phyloP scores from a whole-genome alignment of 2,329 filamentous ascomycete genomes.

The Penicillium sp. region DNA sequence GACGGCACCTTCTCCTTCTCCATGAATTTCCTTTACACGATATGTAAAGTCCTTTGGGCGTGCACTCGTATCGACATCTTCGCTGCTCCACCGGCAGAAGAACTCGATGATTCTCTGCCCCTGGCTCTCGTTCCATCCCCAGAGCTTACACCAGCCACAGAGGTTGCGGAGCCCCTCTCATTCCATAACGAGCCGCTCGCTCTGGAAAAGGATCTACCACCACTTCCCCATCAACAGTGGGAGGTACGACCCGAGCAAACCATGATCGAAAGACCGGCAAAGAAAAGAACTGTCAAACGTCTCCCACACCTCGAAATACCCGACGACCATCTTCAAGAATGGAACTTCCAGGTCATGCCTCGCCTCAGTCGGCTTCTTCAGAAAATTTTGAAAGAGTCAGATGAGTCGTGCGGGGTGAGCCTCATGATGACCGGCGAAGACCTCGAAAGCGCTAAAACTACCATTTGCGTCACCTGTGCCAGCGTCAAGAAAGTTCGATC shows the following conservation, averaged over 20 bases:
- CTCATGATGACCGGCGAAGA: conserved; percentile 57
- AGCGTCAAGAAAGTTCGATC: conserved; percentile 54
- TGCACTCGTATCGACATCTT: conserved; percentile 40
- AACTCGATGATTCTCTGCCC: conserved; percentile 39
- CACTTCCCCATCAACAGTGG: conserved; percentile 11
- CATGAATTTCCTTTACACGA: conserved; percentile 41
- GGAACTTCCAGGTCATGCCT: conserved; percentile 54
- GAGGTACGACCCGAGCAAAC: conserved; percentile 20
- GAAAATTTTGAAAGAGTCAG: conserved; percentile 52
- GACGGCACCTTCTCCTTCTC: conserved; percentile 40
- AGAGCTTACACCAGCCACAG: conserved; percentile 22
- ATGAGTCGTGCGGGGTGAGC: conserved; percentile 56
- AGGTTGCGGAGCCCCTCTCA: conserved; percentile 15
- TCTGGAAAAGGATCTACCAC: conserved; percentile 16
- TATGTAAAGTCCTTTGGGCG: conserved; percentile 39
- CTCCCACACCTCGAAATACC: conserved; percentile 49
- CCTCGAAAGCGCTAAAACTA: conserved; percentile 52
- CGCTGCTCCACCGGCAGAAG: conserved; percentile 34
- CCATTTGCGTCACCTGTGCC: conserved; percentile 58
- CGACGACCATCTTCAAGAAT: conserved; percentile 50
- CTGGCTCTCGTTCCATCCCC: conserved; percentile 34
- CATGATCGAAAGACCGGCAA: conserved; percentile 26
- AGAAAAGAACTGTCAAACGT: conserved; percentile 41
- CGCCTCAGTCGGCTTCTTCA: conserved; percentile 54
- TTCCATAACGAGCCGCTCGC: conserved; percentile 11